Conservation (phyloP, 163 green algal genomes). For the Scenedesmus sp. region DNA sequence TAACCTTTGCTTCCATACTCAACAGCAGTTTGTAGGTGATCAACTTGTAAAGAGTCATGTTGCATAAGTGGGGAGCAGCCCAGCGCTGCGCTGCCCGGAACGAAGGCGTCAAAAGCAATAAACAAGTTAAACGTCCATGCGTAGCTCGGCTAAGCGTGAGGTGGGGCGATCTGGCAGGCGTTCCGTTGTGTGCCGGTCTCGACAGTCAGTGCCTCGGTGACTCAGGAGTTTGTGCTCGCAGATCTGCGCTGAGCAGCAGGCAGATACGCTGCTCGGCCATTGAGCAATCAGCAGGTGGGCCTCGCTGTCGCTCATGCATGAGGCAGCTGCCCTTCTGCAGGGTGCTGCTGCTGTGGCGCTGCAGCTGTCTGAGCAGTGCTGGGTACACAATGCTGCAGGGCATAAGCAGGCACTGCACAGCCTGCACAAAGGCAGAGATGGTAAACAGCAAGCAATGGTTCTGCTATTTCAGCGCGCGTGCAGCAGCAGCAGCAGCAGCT, state of each 20-base stretch:
- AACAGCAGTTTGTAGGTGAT: neutral
- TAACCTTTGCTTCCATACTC: neutral
- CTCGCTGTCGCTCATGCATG: neutral
- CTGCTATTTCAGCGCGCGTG: neutral
- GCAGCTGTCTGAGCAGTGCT: neutral
- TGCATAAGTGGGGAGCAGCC: neutral
- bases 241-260: neutral
- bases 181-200: neutral
- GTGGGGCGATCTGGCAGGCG: constrained; percentile 4
- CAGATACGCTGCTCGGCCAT: neutral
- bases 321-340: neutral
- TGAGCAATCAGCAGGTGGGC: neutral
- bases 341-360: neutral
- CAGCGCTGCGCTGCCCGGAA: neutral
- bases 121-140: neutral
- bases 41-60: neutral
- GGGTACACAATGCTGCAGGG: neutral
- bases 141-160: neutral
- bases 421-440: neutral
- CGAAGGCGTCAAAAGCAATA: neutral
- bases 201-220: neutral
- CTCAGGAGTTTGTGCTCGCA: neutral
- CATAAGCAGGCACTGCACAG: neutral
- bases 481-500: neutral
- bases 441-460: neutral